Conservation (phyloP, 2,329 filamentous ascomycete genomes). For the Metarhizium rileyi region DNA sequence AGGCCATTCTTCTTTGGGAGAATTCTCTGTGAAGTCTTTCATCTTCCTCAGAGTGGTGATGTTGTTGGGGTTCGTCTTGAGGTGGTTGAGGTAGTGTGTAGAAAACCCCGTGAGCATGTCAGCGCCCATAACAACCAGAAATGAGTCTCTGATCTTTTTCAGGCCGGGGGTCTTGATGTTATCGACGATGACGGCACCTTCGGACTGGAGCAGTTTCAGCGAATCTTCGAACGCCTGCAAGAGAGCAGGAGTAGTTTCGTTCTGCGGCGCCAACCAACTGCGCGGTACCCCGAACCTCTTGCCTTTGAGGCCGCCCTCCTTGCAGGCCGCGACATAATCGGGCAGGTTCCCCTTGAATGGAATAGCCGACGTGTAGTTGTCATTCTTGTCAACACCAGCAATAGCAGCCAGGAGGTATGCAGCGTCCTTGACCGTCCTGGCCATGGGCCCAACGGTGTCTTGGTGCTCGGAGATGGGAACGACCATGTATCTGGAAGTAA, state of each 20-base stretch:
- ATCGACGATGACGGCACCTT: slow-evolving; percentile 49
- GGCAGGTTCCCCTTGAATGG: slow-evolving; percentile 46
- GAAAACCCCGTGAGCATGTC: slow-evolving; percentile 49
- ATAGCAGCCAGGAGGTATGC: slow-evolving; percentile 51
- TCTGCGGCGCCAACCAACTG: slow-evolving; percentile 18
- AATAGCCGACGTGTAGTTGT: slow-evolving; percentile 52
- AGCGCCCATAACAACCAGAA: slow-evolving; percentile 29
- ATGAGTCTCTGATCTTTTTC: slow-evolving; percentile 15
- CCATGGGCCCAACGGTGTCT: slow-evolving; percentile 55
- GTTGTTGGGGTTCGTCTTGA: slow-evolving; percentile 48
- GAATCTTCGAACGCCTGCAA: slow-evolving; percentile 39
- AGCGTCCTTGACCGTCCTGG: slow-evolving; percentile 53
- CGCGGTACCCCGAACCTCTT: slow-evolving; percentile 55
- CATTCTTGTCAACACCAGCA: slow-evolving; percentile 45
- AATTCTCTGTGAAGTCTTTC: slow-evolving; percentile 43
- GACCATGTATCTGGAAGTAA: slow-evolving; percentile 51
- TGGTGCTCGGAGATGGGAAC: slow-evolving; percentile 55
- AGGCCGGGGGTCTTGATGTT: slow-evolving; percentile 15
- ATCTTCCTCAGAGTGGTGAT: slow-evolving; percentile 42
- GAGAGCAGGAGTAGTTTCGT: background rate
- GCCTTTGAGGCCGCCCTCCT: slow-evolving; percentile 39
- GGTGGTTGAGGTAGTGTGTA: slow-evolving; percentile 40
- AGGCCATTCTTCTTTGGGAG: slow-evolving; percentile 45
- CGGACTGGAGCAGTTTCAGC: slow-evolving; percentile 38
- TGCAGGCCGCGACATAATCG: slow-evolving; percentile 51